A percentile compares a stretch with the other conserved stretches of the same genome.
Evolutionary conservation across 1,284 basidiomycete genomes (phyloP).

Genomic region (Psilocybe mexicana): DNA sequence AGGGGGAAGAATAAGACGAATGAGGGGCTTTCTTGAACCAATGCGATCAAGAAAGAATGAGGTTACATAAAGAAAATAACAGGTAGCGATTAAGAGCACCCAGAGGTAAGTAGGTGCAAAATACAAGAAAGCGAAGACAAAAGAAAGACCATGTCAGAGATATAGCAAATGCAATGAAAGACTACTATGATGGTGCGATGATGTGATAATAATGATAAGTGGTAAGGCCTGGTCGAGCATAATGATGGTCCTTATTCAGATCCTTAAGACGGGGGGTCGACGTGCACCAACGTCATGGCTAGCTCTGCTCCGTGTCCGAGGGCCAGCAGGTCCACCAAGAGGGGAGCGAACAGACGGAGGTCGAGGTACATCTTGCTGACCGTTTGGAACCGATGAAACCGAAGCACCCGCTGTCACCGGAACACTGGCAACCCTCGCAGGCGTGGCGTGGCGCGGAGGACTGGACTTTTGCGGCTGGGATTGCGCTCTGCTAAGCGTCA

Average conservation of each 20-base stretch:
- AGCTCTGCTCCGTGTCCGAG: constrained; percentile 18
- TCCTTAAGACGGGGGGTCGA: constrained; percentile 16
- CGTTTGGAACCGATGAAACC: neutral
- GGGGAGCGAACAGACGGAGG: constrained; percentile 21
- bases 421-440: neutral
- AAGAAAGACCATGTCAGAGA: neutral
- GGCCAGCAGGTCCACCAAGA: constrained; percentile 22
- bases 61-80: neutral
- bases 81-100: neutral
- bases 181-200: too few relatives aligned
- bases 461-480: neutral
- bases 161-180: neutral
- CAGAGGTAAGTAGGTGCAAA: neutral
- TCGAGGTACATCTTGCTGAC: constrained; percentile 2
- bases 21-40: neutral
- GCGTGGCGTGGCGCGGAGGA: neutral
- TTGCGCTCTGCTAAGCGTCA: neutral
- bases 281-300: constrained; percentile 11
- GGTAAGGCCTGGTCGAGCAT: too few relatives aligned
- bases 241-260: constrained; percentile 1
- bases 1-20: neutral
- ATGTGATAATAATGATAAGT: too few relatives aligned
- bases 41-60: neutral
- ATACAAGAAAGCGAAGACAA: too few relatives aligned
- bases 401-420: neutral